These are phyloP conservation scores for Talaromyces wortmannii DNA, from an alignment of 495 filamentous ascomycete genomes.

Conservation along the genomic window DNA sequence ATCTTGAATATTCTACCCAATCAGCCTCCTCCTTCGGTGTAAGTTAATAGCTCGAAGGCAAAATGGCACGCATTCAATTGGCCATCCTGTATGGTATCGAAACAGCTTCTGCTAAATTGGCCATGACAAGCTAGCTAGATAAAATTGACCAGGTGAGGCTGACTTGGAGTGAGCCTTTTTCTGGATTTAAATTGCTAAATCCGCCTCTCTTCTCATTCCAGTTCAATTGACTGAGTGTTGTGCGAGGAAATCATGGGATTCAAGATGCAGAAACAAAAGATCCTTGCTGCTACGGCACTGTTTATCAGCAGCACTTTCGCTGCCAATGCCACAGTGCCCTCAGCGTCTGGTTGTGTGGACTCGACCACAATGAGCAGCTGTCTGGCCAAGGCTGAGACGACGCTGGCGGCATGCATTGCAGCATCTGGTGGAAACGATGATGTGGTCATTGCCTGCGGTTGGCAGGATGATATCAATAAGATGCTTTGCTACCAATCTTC, in stretches of 20 bases:
- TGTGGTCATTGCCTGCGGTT: slow-evolving; percentile 12
- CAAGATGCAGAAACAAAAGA: neutral
- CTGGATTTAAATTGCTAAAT: no score
- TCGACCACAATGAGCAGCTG: slow-evolving; percentile 9
- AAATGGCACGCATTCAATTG: no score
- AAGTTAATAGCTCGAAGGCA: no score
- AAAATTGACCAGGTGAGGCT: no score
- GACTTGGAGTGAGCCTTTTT: no score
- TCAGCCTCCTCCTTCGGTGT: no score
- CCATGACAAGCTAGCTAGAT: no score
- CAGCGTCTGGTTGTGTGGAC: slow-evolving; percentile 12
- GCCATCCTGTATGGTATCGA: no score
- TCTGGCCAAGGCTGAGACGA: slow-evolving; percentile 6
- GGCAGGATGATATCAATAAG: slow-evolving; percentile 1
- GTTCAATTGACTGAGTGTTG: no score
- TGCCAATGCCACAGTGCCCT: neutral
- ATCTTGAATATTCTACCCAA: no score
- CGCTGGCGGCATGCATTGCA: slow-evolving; percentile 8
- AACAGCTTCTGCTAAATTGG: no score
- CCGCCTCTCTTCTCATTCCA: no score
- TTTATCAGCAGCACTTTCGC: neutral
- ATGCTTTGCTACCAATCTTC: slow-evolving; percentile 14
- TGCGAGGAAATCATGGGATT: neutral
- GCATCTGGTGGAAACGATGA: slow-evolving; percentile 8
- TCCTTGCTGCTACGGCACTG: neutral